phyloP scores from a whole-genome alignment of 2,329 filamentous ascomycete species.

The Hymenoscyphus salicellus region DNA sequence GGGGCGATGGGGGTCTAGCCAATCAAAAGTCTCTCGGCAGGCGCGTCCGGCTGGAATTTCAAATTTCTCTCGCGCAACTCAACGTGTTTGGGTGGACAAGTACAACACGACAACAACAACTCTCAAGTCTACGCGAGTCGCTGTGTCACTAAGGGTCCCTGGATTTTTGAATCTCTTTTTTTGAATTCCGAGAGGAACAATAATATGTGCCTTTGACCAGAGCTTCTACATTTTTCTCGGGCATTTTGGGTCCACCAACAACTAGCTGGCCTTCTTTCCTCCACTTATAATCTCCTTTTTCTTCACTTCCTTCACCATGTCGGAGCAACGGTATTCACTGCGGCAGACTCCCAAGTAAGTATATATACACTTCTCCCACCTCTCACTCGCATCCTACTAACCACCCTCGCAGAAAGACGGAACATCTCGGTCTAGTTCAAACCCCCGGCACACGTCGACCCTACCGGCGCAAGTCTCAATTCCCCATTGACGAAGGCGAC shows the following conservation, averaged over 20 bases:
- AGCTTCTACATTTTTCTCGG: background rate
- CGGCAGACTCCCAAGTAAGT: slow-evolving; percentile 38
- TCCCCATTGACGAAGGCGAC: slow-evolving; percentile 33
- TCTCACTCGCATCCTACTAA: slow-evolving; percentile 14
- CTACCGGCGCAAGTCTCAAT: slow-evolving; percentile 42
- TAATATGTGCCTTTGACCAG: background rate
- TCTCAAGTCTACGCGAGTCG: background rate
- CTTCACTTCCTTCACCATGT: slow-evolving; percentile 26
- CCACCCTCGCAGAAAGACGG: slow-evolving; percentile 44
- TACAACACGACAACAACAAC: background rate
- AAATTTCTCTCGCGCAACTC: background rate
- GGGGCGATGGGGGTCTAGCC: background rate
- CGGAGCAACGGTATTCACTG: slow-evolving; percentile 34
- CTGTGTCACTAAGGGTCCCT: background rate
- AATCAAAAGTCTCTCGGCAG: background rate
- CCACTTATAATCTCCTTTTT: slow-evolving; percentile 5
- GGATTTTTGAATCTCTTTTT: background rate
- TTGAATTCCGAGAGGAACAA: background rate
- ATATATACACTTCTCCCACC: slow-evolving; percentile 12
- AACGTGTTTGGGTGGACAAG: background rate
- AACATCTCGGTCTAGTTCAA: slow-evolving; percentile 50
- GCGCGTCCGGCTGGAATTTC: background rate
- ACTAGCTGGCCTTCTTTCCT: background rate
- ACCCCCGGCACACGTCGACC: slow-evolving; percentile 45
- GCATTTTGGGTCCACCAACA: slow-evolving; percentile 1